phyloP scores from a whole-genome alignment of 805 yeast genomes.

The Diddensiella santjacobensis region DNA sequence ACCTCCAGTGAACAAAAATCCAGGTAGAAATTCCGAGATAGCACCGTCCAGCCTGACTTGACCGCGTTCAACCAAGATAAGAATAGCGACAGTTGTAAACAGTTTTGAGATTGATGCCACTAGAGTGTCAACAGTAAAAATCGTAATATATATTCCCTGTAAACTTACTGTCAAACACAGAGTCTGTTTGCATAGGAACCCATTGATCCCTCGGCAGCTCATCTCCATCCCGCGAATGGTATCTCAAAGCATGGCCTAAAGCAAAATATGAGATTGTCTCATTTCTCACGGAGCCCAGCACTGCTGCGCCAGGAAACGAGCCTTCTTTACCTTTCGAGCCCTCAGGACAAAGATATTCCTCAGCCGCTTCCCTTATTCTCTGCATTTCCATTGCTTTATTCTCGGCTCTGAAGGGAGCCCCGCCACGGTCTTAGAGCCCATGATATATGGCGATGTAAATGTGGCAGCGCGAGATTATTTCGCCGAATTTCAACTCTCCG shows the following conservation, averaged over 20 bases:
- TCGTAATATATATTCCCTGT: not conserved
- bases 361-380: not conserved
- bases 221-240: slow-evolving; percentile 11
- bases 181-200: slow-evolving; percentile 7
- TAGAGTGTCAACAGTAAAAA: not conserved
- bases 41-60: slow-evolving; percentile 8
- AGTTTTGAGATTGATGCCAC: slow-evolving; percentile 15
- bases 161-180: slow-evolving; percentile 13
- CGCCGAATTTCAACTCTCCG: not conserved
- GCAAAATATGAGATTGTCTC: slow-evolving; percentile 12
- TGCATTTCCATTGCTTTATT: not conserved
- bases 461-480: not conserved
- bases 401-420: not conserved
- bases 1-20: not conserved
- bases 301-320: slow-evolving; percentile 9
- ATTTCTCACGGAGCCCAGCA: slow-evolving; percentile 6
- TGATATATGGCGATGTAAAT: not conserved
- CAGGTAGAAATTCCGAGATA: slow-evolving; percentile 10
- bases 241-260: slow-evolving; percentile 14
- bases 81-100: slow-evolving; percentile 17
- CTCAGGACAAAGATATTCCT: slow-evolving; percentile 1
- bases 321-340: not conserved
- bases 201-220: slow-evolving; percentile 7
- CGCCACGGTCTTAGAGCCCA: not conserved
- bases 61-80: slow-evolving; percentile 12